Conservation (phyloP, 345 rosid species). For the Populus tremula region DNA sequence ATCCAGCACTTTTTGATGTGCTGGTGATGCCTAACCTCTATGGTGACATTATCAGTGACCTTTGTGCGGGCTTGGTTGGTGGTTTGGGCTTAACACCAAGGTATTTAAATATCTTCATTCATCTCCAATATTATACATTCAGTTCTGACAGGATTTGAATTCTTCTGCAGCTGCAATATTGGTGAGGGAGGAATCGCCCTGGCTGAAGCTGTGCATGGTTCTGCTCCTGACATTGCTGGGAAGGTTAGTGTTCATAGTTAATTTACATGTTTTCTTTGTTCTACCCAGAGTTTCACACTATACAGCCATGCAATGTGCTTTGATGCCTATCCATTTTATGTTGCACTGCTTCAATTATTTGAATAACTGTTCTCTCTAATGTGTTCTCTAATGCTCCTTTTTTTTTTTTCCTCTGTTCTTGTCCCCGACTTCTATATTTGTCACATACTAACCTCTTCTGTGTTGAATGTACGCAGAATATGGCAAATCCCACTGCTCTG, state of each 20-base stretch:
- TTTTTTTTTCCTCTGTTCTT: not conserved
- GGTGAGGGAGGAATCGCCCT: constrained; percentile 99
- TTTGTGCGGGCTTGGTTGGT: constrained; percentile 94
- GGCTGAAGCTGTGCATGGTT: constrained; percentile 99
- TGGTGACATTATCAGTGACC: constrained; percentile 97
- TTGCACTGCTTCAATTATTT: not conserved
- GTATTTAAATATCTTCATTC: constrained; percentile 30
- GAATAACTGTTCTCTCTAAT: not conserved
- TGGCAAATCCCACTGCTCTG: constrained; percentile 98
- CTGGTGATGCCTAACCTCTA: constrained; percentile 99
- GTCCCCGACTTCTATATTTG: not conserved
- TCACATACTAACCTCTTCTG: not conserved
- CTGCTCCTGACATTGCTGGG: constrained; percentile 99
- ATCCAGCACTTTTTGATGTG: constrained; percentile 96
- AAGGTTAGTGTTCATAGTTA: constrained; percentile 27
- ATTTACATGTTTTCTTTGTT: not conserved
- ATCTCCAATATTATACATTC: constrained; percentile 1
- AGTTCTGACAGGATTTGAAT: constrained; percentile 10
- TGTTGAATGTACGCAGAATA: constrained; percentile 41
- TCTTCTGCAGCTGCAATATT: constrained; percentile 79
- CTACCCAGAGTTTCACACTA: not conserved
- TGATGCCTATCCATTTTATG: not conserved
- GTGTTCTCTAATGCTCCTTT: not conserved
- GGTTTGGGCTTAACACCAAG: constrained; percentile 99
- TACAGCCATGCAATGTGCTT: not conserved